Conservation (phyloP, 495 filamentous ascomycete genomes). For the Penicillium bialowiezense region DNA sequence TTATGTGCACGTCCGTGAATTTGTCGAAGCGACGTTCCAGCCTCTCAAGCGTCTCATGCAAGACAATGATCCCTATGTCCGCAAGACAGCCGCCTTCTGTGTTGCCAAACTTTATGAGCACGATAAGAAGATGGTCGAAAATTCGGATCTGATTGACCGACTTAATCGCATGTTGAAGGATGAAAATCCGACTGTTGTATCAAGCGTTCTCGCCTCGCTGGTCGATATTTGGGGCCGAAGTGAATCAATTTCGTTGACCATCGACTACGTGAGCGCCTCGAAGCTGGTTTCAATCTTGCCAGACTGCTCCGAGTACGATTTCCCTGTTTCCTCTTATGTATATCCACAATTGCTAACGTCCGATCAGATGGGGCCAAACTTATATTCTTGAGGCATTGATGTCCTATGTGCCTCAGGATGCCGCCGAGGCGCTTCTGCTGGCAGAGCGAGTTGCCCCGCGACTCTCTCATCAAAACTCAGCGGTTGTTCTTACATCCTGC, state of each 20-base stretch:
- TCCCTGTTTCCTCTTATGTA: neutral
- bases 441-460: constrained; percentile 93
- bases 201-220: constrained; percentile 84
- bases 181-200: constrained; percentile 95
- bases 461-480: constrained; percentile 92
- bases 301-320: constrained; percentile 90
- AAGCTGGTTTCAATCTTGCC: constrained; percentile 96
- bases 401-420: constrained; percentile 95
- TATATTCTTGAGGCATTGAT: constrained; percentile 98
- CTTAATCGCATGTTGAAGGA: constrained; percentile 88
- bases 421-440: constrained; percentile 78
- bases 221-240: constrained; percentile 99
- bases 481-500: constrained; percentile 93
- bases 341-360: constrained; percentile 21
- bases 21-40: constrained; percentile 84
- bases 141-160: constrained; percentile 85
- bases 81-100: constrained; percentile 94
- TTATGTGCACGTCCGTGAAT: constrained; percentile 95
- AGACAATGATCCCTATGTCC: constrained; percentile 92
- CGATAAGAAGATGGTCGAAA: constrained; percentile 84
- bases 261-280: constrained; percentile 94
- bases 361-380: constrained; percentile 91
- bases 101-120: constrained; percentile 99
- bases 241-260: constrained; percentile 95
- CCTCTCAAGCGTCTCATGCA: constrained; percentile 80